Percentiles rank a stretch among this genome's conserved stretches.
Conservation (phyloP, 352 stramenopile species). For the Phytophthora hibernalis region DNA sequence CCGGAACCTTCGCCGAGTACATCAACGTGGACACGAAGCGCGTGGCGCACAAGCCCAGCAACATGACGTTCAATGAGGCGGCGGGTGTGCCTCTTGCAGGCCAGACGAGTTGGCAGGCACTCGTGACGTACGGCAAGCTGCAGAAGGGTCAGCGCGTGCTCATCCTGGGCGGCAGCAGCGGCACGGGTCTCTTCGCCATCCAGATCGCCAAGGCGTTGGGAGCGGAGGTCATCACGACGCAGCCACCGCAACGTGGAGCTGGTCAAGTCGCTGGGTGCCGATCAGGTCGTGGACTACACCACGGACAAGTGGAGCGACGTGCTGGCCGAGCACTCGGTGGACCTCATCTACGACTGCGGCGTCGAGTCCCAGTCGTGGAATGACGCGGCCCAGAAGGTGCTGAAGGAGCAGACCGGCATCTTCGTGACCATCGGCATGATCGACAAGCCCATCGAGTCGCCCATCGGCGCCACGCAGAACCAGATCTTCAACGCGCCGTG, state of each 20-base stretch:
- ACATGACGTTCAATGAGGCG: constrained; percentile 46
- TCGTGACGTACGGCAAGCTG: constrained; percentile 39
- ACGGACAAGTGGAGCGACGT: constrained; percentile 52
- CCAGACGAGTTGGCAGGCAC: constrained; percentile 43
- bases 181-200: constrained; percentile 60
- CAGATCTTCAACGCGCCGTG: constrained; percentile 31
- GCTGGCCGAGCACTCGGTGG: constrained; percentile 37
- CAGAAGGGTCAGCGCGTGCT: constrained; percentile 46
- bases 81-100: constrained; percentile 36
- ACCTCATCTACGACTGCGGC: constrained; percentile 45
- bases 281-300: constrained; percentile 64
- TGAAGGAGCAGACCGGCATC: no score
- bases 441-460: constrained; percentile 57
- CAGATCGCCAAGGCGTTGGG: constrained; percentile 64
- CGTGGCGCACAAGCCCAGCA: constrained; percentile 50
- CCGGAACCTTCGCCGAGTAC: constrained; percentile 50
- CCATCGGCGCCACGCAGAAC: constrained; percentile 47
- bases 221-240: constrained; percentile 40
- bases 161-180: constrained; percentile 63
- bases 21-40: constrained; percentile 30
- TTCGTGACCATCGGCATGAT: no score
- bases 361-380: constrained; percentile 45
- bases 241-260: constrained; percentile 52
- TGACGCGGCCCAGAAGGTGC: constrained; percentile 29
- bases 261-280: constrained; percentile 53